Evolutionary conservation across 768 basidiomycete genomes (phyloP).

Genomic region (Lactarius sp.): DNA sequence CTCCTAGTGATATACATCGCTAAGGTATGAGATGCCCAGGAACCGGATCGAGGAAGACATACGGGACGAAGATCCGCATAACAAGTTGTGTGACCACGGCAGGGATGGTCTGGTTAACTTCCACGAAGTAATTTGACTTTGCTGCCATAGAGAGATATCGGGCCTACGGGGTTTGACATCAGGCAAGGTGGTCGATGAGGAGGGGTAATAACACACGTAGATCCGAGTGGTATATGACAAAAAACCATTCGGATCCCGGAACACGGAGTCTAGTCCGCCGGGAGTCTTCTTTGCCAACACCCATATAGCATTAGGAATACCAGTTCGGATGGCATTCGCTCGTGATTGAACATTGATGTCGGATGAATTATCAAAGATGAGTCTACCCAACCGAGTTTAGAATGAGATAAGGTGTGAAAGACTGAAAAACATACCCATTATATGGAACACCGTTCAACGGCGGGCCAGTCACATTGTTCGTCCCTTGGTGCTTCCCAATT

Average conservation of each 20-base stretch:
- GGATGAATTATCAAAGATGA: constrained; percentile 23
- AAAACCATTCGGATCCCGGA: constrained; percentile 46
- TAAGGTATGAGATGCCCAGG: not conserved
- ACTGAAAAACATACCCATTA: constrained; percentile 46
- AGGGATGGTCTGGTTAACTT: constrained; percentile 35
- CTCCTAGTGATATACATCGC: constrained; percentile 1
- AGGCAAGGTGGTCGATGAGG: not conserved
- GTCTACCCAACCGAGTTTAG: constrained; percentile 3
- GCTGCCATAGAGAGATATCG: constrained; percentile 55
- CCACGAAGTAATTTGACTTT: constrained; percentile 54
- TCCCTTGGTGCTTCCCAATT: constrained; percentile 30
- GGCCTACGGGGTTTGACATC: constrained; percentile 36
- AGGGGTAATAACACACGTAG: constrained; percentile 38
- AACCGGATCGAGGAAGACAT: constrained; percentile 28
- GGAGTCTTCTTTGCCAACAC: constrained; percentile 42
- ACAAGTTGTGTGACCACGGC: constrained; percentile 40
- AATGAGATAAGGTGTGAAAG: not conserved
- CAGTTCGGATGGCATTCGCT: constrained; percentile 42
- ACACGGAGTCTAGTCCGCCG: constrained; percentile 41
- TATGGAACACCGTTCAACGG: constrained; percentile 45
- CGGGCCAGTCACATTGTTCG: constrained; percentile 50
- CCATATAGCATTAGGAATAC: constrained; percentile 59
- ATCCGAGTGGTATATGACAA: constrained; percentile 45
- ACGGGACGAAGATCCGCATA: constrained; percentile 58
- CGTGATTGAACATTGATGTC: constrained; percentile 50